A percentile compares a stretch with the other conserved stretches of the same genome.
phyloP scores from a whole-genome alignment of 305 asterid species.

The Plantago rigida region DNA sequence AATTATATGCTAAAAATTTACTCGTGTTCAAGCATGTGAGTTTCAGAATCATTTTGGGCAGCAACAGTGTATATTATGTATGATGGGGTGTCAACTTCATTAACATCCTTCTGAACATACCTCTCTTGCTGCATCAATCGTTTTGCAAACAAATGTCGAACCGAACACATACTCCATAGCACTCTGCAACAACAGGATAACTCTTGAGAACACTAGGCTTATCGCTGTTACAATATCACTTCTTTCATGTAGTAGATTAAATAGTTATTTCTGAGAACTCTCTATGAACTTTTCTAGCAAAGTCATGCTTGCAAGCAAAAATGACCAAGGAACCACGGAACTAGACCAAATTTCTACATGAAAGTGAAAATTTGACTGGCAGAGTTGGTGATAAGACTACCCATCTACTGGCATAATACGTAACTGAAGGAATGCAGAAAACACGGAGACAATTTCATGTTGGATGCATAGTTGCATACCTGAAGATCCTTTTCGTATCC shows the following conservation, averaged over 20 bases:
- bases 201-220: constrained; percentile 24
- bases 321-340: constrained; percentile 5
- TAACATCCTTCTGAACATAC: constrained; percentile 33
- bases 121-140: constrained; percentile 72
- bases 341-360: constrained; percentile 20
- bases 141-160: constrained; percentile 89
- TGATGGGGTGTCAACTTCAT: not conserved
- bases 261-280: constrained; percentile 10
- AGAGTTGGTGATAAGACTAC: constrained; percentile 12
- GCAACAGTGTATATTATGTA: constrained; percentile 3
- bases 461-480: constrained; percentile 45
- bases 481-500: constrained; percentile 79
- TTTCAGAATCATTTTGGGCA: not conserved
- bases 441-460: constrained; percentile 2
- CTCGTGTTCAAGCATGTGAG: too few relatives aligned
- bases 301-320: not conserved
- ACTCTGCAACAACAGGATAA: constrained; percentile 44
- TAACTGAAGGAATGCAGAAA: constrained; percentile 18
- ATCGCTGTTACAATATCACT: not conserved
- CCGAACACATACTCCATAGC: constrained; percentile 95
- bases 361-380: not conserved
- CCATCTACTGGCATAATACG: constrained; percentile 18
- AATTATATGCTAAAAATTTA: not conserved
- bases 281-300: not conserved
- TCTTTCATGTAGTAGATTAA: not conserved